These are phyloP conservation scores for Pythium dissimile DNA, from an alignment of 352 stramenopile genomes.

Conservation along the genomic window DNA sequence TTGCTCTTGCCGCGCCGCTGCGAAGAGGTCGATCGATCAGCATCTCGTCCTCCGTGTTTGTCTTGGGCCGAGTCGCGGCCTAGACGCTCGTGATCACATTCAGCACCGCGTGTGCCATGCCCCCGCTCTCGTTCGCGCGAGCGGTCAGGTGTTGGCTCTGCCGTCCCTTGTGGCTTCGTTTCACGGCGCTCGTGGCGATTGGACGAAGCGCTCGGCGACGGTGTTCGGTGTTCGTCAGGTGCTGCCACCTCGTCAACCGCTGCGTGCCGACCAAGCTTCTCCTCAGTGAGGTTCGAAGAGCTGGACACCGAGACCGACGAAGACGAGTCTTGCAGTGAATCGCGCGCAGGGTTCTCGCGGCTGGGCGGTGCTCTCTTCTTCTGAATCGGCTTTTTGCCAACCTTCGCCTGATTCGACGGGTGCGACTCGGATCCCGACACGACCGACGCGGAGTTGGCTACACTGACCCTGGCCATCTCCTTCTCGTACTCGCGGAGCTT, in stretches of 20 bases:
- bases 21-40: constrained; percentile 18
- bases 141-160: constrained; percentile 7
- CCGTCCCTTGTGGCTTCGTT: constrained; percentile 11
- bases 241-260: constrained; percentile 3
- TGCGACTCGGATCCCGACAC: background rate
- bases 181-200: constrained; percentile 18
- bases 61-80: constrained; percentile 23
- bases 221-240: constrained; percentile 21
- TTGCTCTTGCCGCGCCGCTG: constrained; percentile 14
- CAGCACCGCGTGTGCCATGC: background rate
- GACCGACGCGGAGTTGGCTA: background rate
- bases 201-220: constrained; percentile 26
- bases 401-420: background rate
- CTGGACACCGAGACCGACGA: constrained; percentile 12
- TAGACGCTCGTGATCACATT: constrained; percentile 7
- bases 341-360: constrained; percentile 11
- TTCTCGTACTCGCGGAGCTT: constrained; percentile 70
- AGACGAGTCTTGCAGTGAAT: constrained; percentile 18
- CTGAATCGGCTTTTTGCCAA: constrained; percentile 2
- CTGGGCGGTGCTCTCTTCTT: constrained; percentile 25
- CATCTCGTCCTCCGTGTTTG: constrained; percentile 13
- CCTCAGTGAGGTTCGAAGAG: constrained; percentile 21
- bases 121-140: constrained; percentile 25
- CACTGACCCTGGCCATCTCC: constrained; percentile 34
- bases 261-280: constrained; percentile 14